These are phyloP conservation scores for Serendipita vermifera DNA, from an alignment of 768 basidiomycete genomes.

Conservation along the genomic window DNA sequence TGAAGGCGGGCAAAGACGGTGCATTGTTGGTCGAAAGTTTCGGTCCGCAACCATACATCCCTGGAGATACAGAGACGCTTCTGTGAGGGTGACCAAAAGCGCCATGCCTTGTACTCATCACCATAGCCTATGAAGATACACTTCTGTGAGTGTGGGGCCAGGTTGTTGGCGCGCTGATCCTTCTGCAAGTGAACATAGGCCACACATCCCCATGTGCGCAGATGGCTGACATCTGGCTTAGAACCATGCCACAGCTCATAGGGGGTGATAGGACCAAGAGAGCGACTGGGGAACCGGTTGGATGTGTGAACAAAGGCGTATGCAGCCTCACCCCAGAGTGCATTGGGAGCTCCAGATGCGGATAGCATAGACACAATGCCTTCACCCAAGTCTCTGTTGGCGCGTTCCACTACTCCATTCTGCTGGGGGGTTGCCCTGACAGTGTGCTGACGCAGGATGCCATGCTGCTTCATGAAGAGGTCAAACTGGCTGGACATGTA, in stretches of 20 bases:
- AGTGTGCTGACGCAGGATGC: constrained; percentile 18
- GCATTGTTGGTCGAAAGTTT: no score
- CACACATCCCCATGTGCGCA: constrained; percentile 17
- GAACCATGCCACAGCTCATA: constrained; percentile 11
- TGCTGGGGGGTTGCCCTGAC: constrained; percentile 25
- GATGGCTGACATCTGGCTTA: constrained; percentile 14
- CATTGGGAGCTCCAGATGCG: background rate
- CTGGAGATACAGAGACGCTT: no score
- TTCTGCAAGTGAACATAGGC: constrained; percentile 17
- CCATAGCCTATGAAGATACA: constrained; percentile 31
- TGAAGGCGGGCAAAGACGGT: no score
- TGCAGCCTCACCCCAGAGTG: constrained; percentile 3
- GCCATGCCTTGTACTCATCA: constrained; percentile 24
- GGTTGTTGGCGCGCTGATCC: constrained; percentile 8
- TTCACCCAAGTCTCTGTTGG: background rate
- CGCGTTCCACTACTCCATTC: constrained; percentile 20
- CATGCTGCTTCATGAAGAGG: constrained; percentile 3
- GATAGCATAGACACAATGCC: background rate
- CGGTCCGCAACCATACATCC: no score
- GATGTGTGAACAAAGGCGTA: constrained; percentile 8
- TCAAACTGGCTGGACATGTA: constrained; percentile 18
- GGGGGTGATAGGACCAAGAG: constrained; percentile 11
- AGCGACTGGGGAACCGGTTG: constrained; percentile 13
- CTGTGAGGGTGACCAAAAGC: no score
- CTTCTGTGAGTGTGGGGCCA: constrained; percentile 23